Conservation (phyloP, 495 filamentous ascomycete genomes). For the Annulohypoxylon maeteangense region DNA sequence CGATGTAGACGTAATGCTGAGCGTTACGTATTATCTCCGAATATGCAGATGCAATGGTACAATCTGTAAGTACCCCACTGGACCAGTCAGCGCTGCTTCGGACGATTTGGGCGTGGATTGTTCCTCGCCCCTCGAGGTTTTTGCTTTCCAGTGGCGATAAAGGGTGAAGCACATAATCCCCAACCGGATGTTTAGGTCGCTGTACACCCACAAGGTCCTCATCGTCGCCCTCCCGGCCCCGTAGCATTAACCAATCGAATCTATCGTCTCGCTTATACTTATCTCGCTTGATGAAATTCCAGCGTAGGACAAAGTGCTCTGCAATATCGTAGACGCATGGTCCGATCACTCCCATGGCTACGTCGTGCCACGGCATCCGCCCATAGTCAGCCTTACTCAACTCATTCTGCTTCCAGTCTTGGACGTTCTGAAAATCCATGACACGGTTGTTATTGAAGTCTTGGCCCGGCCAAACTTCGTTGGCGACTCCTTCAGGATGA, state of each 20-base stretch:
- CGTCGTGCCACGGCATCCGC: conserved; percentile 98
- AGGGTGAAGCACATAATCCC: conserved; percentile 87
- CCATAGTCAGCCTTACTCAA: conserved; percentile 92
- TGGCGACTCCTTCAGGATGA: conserved; percentile 81
- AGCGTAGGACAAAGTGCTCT: conserved; percentile 93
- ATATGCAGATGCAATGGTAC: conserved; percentile 94
- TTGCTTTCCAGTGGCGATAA: conserved; percentile 67
- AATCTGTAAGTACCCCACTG: conserved; percentile 89
- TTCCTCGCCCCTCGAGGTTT: conserved; percentile 65
- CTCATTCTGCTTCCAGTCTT: conserved; percentile 93
- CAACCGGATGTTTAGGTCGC: conserved; percentile 83
- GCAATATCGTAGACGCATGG: conserved; percentile 94
- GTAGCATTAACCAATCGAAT: conserved; percentile 84
- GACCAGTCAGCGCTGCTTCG: conserved; percentile 93
- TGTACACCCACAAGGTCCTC: conserved; percentile 90
- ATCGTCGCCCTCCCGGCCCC: conserved; percentile 80
- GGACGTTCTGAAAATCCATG: conserved; percentile 92
- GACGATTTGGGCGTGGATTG: conserved; percentile 82
- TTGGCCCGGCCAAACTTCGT: conserved; percentile 93
- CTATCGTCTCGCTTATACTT: conserved; percentile 89
- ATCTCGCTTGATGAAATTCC: conserved; percentile 97
- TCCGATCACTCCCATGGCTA: conserved; percentile 87
- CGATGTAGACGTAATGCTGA: conserved; percentile 93
- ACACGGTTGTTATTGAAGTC: conserved; percentile 96
- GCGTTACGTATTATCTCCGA: conserved; percentile 84